Evolutionary conservation across 2,329 filamentous ascomycete species (phyloP), one percentile per base, ranked within the genome.

Genomic region (Neurospora crassa): DNA sequence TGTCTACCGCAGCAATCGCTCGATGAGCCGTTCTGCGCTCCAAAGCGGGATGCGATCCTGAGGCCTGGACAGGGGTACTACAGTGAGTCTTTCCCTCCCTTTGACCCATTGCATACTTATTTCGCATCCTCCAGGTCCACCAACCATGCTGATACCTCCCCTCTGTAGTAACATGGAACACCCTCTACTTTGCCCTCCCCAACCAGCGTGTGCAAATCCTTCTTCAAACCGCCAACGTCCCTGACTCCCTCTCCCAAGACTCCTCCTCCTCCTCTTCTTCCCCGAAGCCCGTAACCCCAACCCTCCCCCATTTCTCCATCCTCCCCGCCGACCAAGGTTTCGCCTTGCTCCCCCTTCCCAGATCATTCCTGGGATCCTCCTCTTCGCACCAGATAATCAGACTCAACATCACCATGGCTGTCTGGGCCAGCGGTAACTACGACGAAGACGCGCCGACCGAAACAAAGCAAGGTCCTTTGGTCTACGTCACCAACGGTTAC

Each of bases 11-110:
- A 75, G 45, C 73, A 76, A 37, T 77, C 77, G 16, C 16, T 16
- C 5, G 75, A 76, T 29, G 72, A 72, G 14, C 80, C 80, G 0
- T 81, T 82, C 67, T 82, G 80, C 70, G 75, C 76, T 67, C 80
- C 80, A 1, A 72, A 72, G 42, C 45, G 74, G 1, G 78, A 78
- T n/a, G 78, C 75, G 67, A 70, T 76, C 67, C 69, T 82, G 20
- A 72, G 75, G 43, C 74, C 77, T 2, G 79, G 78, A 0, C 70
- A 70, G 12, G 78, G 79, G 0, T 82, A 82, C 70, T 81, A 80
- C 70, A 73, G 79, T 81, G 68, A 71, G 77, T 40, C 24, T 29
- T 47, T 14, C 29, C 40, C 40, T 16, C 41, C 41, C 41, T 8
- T 42, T 42, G 41, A 42, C 41, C 12, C 14, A 29, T 47, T 3